These are phyloP conservation scores for Cryphonectria nitschkei DNA, from an alignment of 2,329 filamentous ascomycete genomes.

Conservation along the genomic window DNA sequence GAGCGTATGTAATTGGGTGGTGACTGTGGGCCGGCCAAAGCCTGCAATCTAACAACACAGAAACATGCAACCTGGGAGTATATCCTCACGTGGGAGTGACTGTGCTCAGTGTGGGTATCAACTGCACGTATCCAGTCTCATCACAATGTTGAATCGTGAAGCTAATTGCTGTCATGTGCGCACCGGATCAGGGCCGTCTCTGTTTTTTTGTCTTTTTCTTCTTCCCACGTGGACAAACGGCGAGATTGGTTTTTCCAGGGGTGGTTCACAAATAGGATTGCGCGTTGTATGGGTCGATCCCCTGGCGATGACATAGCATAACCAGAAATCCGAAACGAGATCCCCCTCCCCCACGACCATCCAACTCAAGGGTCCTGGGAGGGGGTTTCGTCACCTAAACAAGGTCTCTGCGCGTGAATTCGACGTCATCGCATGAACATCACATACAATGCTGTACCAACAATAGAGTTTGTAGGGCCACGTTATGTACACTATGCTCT, in stretches of 20 bases:
- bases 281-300: conserved; percentile 14
- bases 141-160: not conserved
- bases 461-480: not conserved
- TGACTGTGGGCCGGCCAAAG: too few relatives aligned
- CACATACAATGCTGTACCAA: not conserved
- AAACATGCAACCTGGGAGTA: not conserved
- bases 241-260: not conserved
- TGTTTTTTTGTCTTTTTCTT: not conserved
- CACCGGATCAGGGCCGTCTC: not conserved
- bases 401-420: conserved; percentile 12
- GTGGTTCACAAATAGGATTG: not conserved
- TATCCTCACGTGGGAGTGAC: not conserved
- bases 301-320: conserved; percentile 25
- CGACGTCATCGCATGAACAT: conserved; percentile 22
- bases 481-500: not conserved
- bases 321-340: conserved; percentile 2
- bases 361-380: not conserved
- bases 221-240: not conserved
- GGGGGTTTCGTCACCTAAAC: conserved; percentile 4
- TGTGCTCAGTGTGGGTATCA: too few relatives aligned
- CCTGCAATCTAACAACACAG: too few relatives aligned
- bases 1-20: too few relatives aligned
- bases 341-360: not conserved
- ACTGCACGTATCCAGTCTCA: not conserved
- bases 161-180: not conserved